These are phyloP conservation scores for Erythrophleum ivorense DNA, from an alignment of 331 rosid genomes.

Conservation along the genomic window DNA sequence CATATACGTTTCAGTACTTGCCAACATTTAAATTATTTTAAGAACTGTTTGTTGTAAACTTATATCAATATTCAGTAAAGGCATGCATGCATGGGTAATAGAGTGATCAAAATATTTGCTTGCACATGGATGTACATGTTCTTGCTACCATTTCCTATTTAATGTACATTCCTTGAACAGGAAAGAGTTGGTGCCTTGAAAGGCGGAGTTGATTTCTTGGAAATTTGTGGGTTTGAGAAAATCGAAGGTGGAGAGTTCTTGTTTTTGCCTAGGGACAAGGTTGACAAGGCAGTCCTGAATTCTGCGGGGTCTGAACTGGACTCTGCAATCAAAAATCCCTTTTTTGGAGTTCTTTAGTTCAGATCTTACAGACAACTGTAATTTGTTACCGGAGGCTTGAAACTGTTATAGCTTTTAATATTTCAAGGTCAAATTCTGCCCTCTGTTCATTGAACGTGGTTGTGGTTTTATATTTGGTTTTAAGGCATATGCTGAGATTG, in stretches of 20 bases:
- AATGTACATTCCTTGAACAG: conserved; percentile 48
- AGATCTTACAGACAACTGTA: conserved; percentile 16
- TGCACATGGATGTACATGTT: not conserved
- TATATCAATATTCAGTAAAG: not conserved
- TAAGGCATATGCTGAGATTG: not conserved
- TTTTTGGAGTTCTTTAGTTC: conserved; percentile 82
- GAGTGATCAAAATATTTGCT: not conserved
- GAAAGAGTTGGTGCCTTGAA: conserved; percentile 85
- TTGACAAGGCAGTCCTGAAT: conserved; percentile 74
- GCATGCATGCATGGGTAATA: not conserved
- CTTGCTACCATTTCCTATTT: not conserved
- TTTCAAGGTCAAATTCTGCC: conserved; percentile 17
- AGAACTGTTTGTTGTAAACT: not conserved
- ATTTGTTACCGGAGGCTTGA: conserved; percentile 28
- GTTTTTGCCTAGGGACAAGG: conserved; percentile 77
- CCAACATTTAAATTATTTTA: conserved; percentile 4
- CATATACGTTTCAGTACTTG: not conserved
- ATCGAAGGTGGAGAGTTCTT: conserved; percentile 75
- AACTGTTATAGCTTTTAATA: conserved; percentile 21
- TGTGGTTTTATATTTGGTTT: conserved; percentile 1
- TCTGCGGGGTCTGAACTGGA: conserved; percentile 88
- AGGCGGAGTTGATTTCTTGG: conserved; percentile 89
- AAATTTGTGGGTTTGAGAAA: conserved; percentile 91
- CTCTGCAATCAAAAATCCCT: conserved; percentile 96
- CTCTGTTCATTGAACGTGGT: conserved; percentile 26